Evolutionary conservation across 129 eudicot genomes (phyloP), one percentile per base, ranked within the genome.

Genomic region (Solidago caesia): DNA sequence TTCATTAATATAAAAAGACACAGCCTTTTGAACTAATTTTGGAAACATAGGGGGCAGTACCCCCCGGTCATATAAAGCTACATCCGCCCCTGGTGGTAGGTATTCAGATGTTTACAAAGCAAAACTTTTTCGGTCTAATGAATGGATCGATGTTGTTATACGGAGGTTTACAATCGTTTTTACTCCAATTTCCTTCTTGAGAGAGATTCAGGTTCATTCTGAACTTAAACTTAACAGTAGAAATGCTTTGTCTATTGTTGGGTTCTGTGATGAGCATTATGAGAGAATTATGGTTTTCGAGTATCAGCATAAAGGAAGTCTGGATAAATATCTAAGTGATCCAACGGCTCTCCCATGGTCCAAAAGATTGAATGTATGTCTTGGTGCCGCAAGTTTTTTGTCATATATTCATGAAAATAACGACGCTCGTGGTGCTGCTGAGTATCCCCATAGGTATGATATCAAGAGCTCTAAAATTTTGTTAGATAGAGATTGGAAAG

Each of bases 341-440:
- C 55, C 76, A 13, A 44, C 0, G 21, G 21, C 12, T 56, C 76
- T 72, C 67, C 11, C 45, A 58, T 58, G 76, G 58, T 15, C 63
- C 55, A 67, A 44, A 21, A 72, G 67, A 72, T 72, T 72, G 55
- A 16, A 72, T 1, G 57, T 72, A 21, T 72, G 67, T 72, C 4
- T 72, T 0, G 57, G 27, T 72, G 76, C n/a, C 12, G 76, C 76
- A 45, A 43, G 4, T 3, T 55, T 56, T 4, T 51, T 70, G 33
- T 1, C 0, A 5, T 14, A 70, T 48, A 27, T 29, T 9, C 2
- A 51, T 29, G 12, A 12, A 2, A 26, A 70, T 29, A 52, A 12
- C n/a, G 13, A 49, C 10, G 4, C 4, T 11, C n/a, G 2, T 11
- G 4, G n/a, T n/a, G n/a, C 12, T 8, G 0, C 3, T 10, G 5